Evolutionary conservation across 2,329 filamentous ascomycete species (phyloP), one percentile per base, ranked within the genome.

Genomic region (Colletotrichum shisoi): DNA sequence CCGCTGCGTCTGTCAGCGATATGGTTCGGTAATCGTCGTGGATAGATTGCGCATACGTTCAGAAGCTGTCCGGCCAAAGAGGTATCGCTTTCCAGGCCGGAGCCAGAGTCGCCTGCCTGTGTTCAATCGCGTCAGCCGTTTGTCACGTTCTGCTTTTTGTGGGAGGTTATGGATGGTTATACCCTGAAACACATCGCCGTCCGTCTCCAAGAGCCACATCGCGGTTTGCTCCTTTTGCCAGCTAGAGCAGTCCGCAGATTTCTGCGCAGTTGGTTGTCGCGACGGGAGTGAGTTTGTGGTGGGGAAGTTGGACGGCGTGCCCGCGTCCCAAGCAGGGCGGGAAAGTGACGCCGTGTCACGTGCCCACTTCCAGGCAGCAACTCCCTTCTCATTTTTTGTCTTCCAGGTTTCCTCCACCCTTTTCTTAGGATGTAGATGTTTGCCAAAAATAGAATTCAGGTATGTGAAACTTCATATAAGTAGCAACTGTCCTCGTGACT

Each of bases 61-160:
- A 63, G 85, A 84, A 68, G 85, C 85, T 44, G 91, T 93, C 70
- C 94, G 88, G 63, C 94, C 94, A 75, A 97, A 92, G 21, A 97
- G 84, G 76, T 95, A 94, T 72, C 87, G 88, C 76, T 93, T 92
- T 57, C 93, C 94, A 2, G 94, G 94, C 65, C 90, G 88, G 69
- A 97, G 84, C 94, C 94, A 97, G 71, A 94, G 82, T 73, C 87
- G 88, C 34, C 77, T 76, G 57, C 78, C 79, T 81, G 37, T 1
- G 9, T 24, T 60, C 4, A 44, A 51, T 42, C 24, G 40, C 54
- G 51, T 56, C 31, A 62, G 71, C 53, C 70, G 62, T 39, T 51
- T 58, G 48, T 61, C 34, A 42, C 40, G 15, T 37, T 19, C 52
- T 24, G 37, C 40, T 15, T 5, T 42, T 40, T 34, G 15, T 21